Conservation (phyloP, 2,329 filamentous ascomycete species). For the Cytospora schulzeri region DNA sequence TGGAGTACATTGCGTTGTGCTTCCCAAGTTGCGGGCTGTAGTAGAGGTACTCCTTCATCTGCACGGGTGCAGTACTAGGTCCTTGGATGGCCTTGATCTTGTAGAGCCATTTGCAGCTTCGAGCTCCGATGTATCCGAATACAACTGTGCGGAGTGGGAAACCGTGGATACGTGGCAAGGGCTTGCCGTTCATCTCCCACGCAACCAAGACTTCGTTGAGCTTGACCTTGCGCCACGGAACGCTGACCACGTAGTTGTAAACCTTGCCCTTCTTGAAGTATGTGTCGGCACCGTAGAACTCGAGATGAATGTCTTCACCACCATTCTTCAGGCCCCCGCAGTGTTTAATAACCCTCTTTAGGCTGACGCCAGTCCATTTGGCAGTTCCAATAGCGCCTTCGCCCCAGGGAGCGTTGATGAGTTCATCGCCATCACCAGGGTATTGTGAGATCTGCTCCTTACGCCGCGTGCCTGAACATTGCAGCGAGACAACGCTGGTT, state of each 20-base stretch:
- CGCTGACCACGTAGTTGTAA: conserved; percentile 68
- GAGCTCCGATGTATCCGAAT: conserved; percentile 67
- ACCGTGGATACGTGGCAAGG: conserved; percentile 66
- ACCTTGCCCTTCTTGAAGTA: conserved; percentile 70
- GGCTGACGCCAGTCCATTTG: conserved; percentile 61
- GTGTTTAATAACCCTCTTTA: conserved; percentile 71
- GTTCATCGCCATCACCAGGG: conserved; percentile 67
- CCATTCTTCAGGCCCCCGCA: conserved; percentile 60
- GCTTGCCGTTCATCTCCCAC: conserved; percentile 72
- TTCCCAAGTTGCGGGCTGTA: conserved; percentile 70
- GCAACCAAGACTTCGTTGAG: conserved; percentile 66
- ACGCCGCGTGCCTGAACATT: conserved; percentile 69
- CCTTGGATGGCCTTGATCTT: conserved; percentile 61
- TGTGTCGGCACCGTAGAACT: conserved; percentile 71
- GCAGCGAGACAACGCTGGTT: conserved; percentile 61
- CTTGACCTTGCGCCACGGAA: conserved; percentile 70
- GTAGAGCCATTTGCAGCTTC: conserved; percentile 66
- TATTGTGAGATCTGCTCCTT: conserved; percentile 69
- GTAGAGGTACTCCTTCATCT: conserved; percentile 68
- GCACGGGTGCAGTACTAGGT: conserved; percentile 61
- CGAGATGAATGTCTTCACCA: conserved; percentile 60
- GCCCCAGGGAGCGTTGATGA: conserved; percentile 58
- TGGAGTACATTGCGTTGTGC: conserved; percentile 61
- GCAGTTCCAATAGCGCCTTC: conserved; percentile 71
- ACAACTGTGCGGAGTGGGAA: conserved; percentile 65